These are phyloP conservation scores for Aspergillus persii DNA, from an alignment of 2,329 filamentous ascomycete species.

Conservation along the genomic window DNA sequence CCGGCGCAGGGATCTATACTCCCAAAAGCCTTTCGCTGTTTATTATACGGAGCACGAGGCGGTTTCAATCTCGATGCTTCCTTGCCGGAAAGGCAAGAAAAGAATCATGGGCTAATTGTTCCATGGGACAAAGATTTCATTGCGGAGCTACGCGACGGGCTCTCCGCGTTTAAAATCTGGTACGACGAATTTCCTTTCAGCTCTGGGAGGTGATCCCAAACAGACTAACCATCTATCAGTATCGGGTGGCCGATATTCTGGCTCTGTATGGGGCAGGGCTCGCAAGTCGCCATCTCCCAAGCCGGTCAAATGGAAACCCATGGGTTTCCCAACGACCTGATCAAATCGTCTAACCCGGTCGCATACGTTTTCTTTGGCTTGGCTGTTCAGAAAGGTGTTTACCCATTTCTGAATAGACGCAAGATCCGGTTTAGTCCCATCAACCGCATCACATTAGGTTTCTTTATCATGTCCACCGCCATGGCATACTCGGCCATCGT, in stretches of 20 bases:
- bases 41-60: neutral
- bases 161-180: neutral
- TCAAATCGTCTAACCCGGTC: constrained; percentile 69
- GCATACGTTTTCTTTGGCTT: constrained; percentile 70
- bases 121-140: neutral
- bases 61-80: neutral
- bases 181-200: neutral
- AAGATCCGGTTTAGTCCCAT: constrained; percentile 66
- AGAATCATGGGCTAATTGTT: neutral
- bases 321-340: constrained; percentile 69
- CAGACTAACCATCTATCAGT: neutral
- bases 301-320: constrained; percentile 55
- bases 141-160: neutral
- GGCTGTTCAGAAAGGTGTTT: constrained; percentile 61
- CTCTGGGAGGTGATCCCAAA: neutral
- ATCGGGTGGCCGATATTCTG: constrained; percentile 12
- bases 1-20: neutral
- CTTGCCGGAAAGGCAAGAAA: neutral
- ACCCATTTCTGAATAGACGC: constrained; percentile 60
- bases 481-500: constrained; percentile 54
- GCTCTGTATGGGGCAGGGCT: constrained; percentile 49
- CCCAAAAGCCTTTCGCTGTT: neutral
- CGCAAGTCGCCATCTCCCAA: constrained; percentile 62
- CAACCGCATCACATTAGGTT: constrained; percentile 67
- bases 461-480: constrained; percentile 58